These are phyloP conservation scores for Aspergillus fructus DNA, from an alignment of 2,329 filamentous ascomycete genomes.

Conservation along the genomic window DNA sequence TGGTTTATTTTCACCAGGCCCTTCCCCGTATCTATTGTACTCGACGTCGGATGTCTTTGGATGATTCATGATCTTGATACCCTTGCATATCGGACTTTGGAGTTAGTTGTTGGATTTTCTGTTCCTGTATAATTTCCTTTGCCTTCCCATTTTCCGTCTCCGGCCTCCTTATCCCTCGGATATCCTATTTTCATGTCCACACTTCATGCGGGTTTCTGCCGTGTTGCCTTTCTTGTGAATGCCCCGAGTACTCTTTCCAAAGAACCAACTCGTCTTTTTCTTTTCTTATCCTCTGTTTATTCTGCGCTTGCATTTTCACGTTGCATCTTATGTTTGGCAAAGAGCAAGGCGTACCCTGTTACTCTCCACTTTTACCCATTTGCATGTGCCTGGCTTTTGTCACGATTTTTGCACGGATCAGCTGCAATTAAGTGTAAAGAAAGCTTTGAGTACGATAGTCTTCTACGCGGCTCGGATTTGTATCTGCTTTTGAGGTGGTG, in stretches of 20 bases:
- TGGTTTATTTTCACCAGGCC: background rate
- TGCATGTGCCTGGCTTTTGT: background rate
- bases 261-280: background rate
- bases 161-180: background rate
- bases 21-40: constrained; percentile 3
- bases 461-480: background rate
- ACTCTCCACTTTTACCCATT: background rate
- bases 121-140: constrained; percentile 5
- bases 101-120: constrained; percentile 10
- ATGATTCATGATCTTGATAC: constrained; percentile 32
- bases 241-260: background rate
- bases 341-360: background rate
- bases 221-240: background rate
- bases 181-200: background rate
- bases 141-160: background rate
- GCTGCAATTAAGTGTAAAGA: background rate
- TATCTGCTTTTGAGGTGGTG: background rate
- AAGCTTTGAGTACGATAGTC: background rate
- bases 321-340: background rate
- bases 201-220: background rate
- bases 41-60: constrained; percentile 9
- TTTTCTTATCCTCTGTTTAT: background rate
- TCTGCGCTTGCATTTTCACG: background rate
- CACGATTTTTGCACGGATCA: background rate
- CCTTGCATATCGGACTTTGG: constrained; percentile 22